Percentiles rank a stretch among this genome's conserved stretches.
phyloP scores from a whole-genome alignment of 257 asterid genomes.

The Nicotiana otophora region DNA sequence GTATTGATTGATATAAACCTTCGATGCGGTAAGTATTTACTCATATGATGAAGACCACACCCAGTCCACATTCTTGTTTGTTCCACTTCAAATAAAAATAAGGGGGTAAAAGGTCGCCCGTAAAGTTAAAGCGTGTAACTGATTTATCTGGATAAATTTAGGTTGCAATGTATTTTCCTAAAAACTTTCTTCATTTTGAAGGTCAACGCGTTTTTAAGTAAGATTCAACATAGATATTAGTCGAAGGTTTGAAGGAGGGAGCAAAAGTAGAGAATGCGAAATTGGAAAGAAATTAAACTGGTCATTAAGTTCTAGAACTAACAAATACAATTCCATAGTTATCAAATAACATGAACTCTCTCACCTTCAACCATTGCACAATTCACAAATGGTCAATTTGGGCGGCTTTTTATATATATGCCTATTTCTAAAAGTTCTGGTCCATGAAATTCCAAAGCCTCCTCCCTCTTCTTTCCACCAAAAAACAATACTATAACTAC shows the following conservation, averaged over 20 bases:
- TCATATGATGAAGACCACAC: too few relatives aligned
- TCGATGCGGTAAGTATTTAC: too few relatives aligned
- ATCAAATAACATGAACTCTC: neutral
- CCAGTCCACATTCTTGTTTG: too few relatives aligned
- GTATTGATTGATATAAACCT: too few relatives aligned
- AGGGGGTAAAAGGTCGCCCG: too few relatives aligned
- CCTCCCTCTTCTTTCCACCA: conserved; percentile 3
- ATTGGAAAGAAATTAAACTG: neutral
- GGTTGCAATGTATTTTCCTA: too few relatives aligned
- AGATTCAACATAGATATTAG: neutral
- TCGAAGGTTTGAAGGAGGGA: neutral
- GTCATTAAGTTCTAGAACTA: neutral
- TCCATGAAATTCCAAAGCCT: conserved; percentile 21
- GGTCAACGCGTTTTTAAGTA: neutral
- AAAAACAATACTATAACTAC: neutral
- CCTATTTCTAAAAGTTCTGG: neutral
- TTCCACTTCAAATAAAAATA: too few relatives aligned
- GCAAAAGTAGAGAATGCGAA: neutral
- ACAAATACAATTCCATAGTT: neutral
- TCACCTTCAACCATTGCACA: too few relatives aligned
- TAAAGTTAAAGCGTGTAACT: too few relatives aligned
- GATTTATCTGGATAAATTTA: too few relatives aligned
- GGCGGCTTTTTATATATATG: conserved; percentile 44
- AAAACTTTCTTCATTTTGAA: neutral
- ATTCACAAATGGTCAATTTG: conserved; percentile 44